Base-by-base conservation (phyloP, 1,139 yeast species). In the Kurtzmaniella natalensis region DNA sequence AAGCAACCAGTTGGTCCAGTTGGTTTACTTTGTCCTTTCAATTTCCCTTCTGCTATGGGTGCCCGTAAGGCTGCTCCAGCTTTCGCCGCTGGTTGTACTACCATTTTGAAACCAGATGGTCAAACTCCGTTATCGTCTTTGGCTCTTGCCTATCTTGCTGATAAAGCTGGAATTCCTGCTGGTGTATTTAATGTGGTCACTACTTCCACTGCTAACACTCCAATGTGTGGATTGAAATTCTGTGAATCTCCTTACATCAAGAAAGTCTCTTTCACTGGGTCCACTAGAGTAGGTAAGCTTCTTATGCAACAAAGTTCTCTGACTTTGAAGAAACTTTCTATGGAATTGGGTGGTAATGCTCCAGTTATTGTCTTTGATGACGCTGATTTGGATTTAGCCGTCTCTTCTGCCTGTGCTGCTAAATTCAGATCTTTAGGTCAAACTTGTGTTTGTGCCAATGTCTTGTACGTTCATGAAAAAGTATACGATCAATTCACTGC, bases 261-360 rank as follows among this genome's bases (percentile, higher is more conserved):
- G 50, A 89, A 89, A 59, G 72, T 88, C 38, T 78, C 95, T 11
- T 89, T 88, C 60, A 89, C 97, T 9, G 96, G 97, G 3, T 86
- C 95, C 5, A 89, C 96, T 10, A 65, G 66, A 30, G 87, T 87
- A 13, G 95, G 96, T 34, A 81, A 82, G 58, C 56, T 85, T 31
- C 70, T 88, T 47, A 83, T 86, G 94, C 54, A 65, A 31, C 95
- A 86, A 57, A 71, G 88, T 7, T 65, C 95, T 1, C 65, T 80
- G 3, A 81, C 94, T 7, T 67, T 88, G 52, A 89, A 89, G 60
- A 88, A 88, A 54, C 64, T 85, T 28, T 82, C 94, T 0, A 73
- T 89, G 53, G 96, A 89, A 60, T 68, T 88, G 34, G 97, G 97
- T 30, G 97, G 96, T 28, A 89, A 88, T 55, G 95, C 96, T 3